Evolutionary conservation across 2,329 filamentous ascomycete species (phyloP).

Genomic region (Sarocladiaceae sp.): DNA sequence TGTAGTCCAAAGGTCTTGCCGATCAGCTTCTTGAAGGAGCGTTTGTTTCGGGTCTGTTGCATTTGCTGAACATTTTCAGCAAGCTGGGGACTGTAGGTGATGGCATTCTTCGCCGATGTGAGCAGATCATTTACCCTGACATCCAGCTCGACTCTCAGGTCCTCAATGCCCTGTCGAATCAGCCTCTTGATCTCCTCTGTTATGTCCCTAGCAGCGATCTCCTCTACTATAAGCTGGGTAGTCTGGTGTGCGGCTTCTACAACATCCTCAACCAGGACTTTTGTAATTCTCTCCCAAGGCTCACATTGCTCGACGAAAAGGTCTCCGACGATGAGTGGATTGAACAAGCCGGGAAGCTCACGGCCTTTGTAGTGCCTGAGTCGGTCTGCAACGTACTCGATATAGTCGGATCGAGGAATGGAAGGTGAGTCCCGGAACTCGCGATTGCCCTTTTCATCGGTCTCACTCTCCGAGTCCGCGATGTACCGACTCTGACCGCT

Average conservation of each 20-base stretch:
- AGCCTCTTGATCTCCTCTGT: slow-evolving; percentile 31
- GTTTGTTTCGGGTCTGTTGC: slow-evolving; percentile 16
- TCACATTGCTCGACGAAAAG: slow-evolving; percentile 53
- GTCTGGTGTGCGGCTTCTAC: slow-evolving; percentile 38
- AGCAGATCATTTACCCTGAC: slow-evolving; percentile 36
- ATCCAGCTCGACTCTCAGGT: slow-evolving; percentile 27
- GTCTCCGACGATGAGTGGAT: slow-evolving; percentile 50
- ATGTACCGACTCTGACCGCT: slow-evolving; percentile 1
- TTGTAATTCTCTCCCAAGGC: slow-evolving; percentile 45
- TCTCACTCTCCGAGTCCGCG: not conserved
- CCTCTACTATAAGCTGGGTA: slow-evolving; percentile 38
- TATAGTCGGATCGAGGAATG: slow-evolving; percentile 14
- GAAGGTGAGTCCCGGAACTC: not conserved
- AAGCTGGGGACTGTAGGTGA: slow-evolving; percentile 42
- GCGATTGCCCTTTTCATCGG: not conserved
- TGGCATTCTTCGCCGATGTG: slow-evolving; percentile 39
- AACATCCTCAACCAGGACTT: slow-evolving; percentile 11
- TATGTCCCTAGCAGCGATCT: slow-evolving; percentile 33
- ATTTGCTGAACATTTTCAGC: slow-evolving; percentile 23
- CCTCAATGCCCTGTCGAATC: slow-evolving; percentile 25
- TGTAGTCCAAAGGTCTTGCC: slow-evolving; percentile 13
- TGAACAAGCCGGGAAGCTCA: slow-evolving; percentile 57
- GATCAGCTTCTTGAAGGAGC: slow-evolving; percentile 12
- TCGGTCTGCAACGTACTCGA: slow-evolving; percentile 15
- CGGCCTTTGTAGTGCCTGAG: slow-evolving; percentile 24